These are phyloP conservation scores for Yarrowia keelungensis DNA, from an alignment of 805 yeast species.

Conservation along the genomic window DNA sequence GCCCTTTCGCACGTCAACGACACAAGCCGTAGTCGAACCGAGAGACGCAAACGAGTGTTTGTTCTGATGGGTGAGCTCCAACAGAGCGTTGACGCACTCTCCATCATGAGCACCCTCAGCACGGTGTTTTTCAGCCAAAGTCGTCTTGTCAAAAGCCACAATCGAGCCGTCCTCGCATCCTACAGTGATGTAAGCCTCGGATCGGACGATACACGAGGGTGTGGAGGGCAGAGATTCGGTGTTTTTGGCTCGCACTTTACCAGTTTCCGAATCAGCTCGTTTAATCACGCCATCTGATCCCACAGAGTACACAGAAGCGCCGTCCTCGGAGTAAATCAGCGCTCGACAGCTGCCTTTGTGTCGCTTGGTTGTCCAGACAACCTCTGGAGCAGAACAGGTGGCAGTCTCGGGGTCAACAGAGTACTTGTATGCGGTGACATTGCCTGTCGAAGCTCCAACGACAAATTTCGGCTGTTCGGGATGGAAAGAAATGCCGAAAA, in stretches of 20 bases:
- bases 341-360: conserved; percentile 90
- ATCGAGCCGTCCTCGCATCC: conserved; percentile 77
- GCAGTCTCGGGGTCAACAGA: conserved; percentile 55
- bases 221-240: conserved; percentile 44
- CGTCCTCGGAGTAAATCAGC: conserved; percentile 68
- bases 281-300: conserved; percentile 85
- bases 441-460: conserved; percentile 84
- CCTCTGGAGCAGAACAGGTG: conserved; percentile 40
- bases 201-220: conserved; percentile 48
- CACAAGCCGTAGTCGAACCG: conserved; percentile 82
- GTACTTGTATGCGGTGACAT: conserved; percentile 67
- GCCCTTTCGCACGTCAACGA: conserved; percentile 79
- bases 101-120: conserved; percentile 72
- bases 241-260: conserved; percentile 72
- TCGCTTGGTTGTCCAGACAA: conserved; percentile 82
- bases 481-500: conserved; percentile 81
- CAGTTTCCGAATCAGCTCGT: conserved; percentile 72
- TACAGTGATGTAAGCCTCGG: conserved; percentile 49
- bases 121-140: conserved; percentile 58
- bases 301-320: conserved; percentile 64
- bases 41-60: conserved; percentile 79
- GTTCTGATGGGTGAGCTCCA: conserved; percentile 71
- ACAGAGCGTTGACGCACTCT: conserved; percentile 70
- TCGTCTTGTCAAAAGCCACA: conserved; percentile 63
- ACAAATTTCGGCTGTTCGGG: conserved; percentile 70